Conservation (phyloP, 805 yeast genomes). For the Candida peoriensis region DNA sequence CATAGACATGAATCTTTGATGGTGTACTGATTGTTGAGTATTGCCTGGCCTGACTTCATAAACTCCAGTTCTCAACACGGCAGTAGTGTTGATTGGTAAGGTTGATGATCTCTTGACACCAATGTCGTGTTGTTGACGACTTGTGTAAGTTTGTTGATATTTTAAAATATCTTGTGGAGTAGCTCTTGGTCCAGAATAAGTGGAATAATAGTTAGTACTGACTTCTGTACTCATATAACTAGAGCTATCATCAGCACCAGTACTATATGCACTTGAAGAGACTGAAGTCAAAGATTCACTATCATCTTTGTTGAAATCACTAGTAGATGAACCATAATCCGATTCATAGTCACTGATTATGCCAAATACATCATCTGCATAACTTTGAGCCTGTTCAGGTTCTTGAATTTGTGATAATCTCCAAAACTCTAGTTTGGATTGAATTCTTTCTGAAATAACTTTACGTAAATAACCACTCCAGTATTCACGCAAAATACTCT, state of each 20-base stretch:
- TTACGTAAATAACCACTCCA: conserved; percentile 12
- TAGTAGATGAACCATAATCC: conserved; percentile 4
- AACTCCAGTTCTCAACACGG: conserved; percentile 3
- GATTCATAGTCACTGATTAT: conserved; percentile 4
- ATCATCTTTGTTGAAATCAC: conserved; percentile 9
- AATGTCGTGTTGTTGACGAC: conserved; percentile 6
- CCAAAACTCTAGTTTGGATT: conserved; percentile 17
- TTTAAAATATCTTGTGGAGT: conserved; percentile 9
- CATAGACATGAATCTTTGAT: conserved; percentile 13
- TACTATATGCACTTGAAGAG: conserved; percentile 8
- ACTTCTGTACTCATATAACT: conserved; percentile 7
- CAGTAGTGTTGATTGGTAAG: conserved; percentile 7
- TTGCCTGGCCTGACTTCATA: conserved; percentile 1
- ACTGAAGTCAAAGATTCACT: conserved; percentile 15
- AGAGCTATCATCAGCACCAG: conserved; percentile 3
- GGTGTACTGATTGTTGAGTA: too few species aligned
- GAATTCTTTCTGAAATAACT: conserved; percentile 20
- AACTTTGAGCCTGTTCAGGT: conserved; percentile 8
- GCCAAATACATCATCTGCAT: conserved; percentile 3
- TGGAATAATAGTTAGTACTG: conserved; percentile 11
- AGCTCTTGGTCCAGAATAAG: conserved; percentile 6
- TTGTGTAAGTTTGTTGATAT: conserved; percentile 12
- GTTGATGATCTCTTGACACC: conserved; percentile 18
- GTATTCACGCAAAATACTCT: conserved; percentile 2
- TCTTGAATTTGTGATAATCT: conserved; percentile 13